Base-by-base conservation (phyloP, 2,329 filamentous ascomycete genomes). In the Fusarium nygamai region DNA sequence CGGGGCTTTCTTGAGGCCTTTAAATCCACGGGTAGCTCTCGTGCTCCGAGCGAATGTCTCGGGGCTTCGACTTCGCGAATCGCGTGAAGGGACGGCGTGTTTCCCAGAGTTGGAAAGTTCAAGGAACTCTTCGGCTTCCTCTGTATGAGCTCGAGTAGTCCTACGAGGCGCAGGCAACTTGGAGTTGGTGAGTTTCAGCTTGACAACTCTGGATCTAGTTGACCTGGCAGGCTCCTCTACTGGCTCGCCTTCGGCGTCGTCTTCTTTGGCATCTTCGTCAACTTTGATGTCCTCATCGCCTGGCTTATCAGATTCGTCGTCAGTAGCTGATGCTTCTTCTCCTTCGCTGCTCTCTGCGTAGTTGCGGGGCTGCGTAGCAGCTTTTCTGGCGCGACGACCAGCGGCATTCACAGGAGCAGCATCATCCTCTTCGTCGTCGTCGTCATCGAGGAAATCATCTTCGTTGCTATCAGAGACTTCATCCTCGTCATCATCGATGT, bases 101-200 rank as follows among this genome's bases (percentile, higher is more conserved):
- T 85, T 86, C n/a, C 90, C 90, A 13, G 90, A 92, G 74, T 85
- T 88, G 11, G 90, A 88, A 20, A 92, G 82, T 76, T 91, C 89
- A 9, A 91, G 80, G 12, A 91, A 85, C 9, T 86, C 84, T 48
- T 90, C 88, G 1, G 84, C 83, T 53, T 90, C 88, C 50, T 87
- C 88, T 8, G 88, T 89, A 62, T 82, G 85, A 22, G 87, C 88
- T 38, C 89, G 83, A 17, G 89, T 90, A 16, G 82, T 78, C 74
- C 88, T 84, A 39, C 88, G 84, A 44, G 85, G 84, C 4, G 76
- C 76, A 38, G 72, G 74, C 8, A 70, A 67, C 56, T 80, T 82
- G 36, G 83, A 81, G 58, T 80, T 82, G 38, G 82, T 81, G 19
- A 85, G 78, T 71, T 84, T 86, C 48, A 89, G 81, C 67, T 84